Evolutionary conservation across 2,329 filamentous ascomycete species (phyloP).

Genomic region (Thielaviopsis punctulata): DNA sequence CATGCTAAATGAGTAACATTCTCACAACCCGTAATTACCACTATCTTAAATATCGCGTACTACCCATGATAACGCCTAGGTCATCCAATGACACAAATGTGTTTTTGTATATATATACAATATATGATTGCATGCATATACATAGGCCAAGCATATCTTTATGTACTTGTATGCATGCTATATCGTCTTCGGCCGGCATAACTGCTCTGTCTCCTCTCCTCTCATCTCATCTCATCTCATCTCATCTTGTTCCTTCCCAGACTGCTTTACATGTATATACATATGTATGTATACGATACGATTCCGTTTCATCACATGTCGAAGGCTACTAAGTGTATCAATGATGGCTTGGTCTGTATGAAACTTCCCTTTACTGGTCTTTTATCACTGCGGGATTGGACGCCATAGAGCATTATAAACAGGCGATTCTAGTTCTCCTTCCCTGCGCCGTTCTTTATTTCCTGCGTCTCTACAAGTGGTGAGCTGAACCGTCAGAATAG

Average conservation of each 20-base stretch:
- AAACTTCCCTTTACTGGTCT: background rate
- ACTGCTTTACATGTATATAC: background rate
- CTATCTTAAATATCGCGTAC: background rate
- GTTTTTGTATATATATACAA: no score
- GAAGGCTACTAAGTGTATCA: background rate
- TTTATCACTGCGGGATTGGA: no score
- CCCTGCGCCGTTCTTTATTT: background rate
- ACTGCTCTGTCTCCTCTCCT: background rate
- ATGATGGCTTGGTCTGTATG: background rate
- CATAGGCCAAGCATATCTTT: background rate
- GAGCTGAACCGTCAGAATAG: background rate
- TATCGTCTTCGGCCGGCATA: background rate
- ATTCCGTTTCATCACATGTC: background rate
- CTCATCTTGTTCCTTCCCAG: background rate
- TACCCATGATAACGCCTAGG: background rate
- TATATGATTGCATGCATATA: no score
- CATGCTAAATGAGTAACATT: background rate
- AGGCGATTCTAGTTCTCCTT: background rate
- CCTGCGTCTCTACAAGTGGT: background rate
- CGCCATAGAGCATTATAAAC: background rate
- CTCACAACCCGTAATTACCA: background rate
- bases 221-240: background rate
- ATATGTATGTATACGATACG: background rate
- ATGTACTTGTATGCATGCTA: no score
- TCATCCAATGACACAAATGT: background rate